Evolutionary conservation across 257 asterid genomes (phyloP).

Genomic region (Solanum sejunctum): DNA sequence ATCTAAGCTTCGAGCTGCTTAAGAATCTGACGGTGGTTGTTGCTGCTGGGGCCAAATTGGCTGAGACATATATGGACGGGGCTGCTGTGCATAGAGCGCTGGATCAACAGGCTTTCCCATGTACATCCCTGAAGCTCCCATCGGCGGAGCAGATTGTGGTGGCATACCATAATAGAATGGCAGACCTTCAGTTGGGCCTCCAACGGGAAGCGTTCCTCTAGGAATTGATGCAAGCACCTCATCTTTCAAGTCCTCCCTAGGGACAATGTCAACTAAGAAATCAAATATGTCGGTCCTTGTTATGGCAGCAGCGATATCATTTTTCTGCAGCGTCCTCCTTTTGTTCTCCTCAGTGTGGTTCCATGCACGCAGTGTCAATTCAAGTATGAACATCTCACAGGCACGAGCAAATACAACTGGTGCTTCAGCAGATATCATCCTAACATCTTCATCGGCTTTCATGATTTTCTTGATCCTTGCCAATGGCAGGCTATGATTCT

Average conservation of each 20-base stretch:
- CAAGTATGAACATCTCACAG: constrained; percentile 98
- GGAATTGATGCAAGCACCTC: constrained; percentile 93
- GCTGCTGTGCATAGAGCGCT: constrained; percentile 61
- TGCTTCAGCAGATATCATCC: constrained; percentile 97
- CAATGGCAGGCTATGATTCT: constrained; percentile 89
- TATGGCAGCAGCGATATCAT: constrained; percentile 94
- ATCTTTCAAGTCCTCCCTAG: constrained; percentile 89
- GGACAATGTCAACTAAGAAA: constrained; percentile 92
- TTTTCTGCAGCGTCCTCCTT: constrained; percentile 91
- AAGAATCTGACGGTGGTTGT: constrained; percentile 68
- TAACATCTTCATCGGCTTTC: constrained; percentile 93
- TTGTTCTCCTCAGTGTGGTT: constrained; percentile 95
- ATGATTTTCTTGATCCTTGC: constrained; percentile 95
- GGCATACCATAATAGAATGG: constrained; percentile 77
- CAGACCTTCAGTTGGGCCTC: constrained; percentile 67
- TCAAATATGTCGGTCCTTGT: constrained; percentile 94
- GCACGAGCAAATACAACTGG: constrained; percentile 93
- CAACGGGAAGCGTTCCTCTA: constrained; percentile 72
- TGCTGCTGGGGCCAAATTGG: constrained; percentile 81
- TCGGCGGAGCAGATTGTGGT: constrained; percentile 46
- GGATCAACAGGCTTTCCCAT: constrained; percentile 88
- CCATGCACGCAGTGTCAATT: constrained; percentile 86
- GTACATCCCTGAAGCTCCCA: constrained; percentile 63
- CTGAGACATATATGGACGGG: constrained; percentile 78
- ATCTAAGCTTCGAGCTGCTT: constrained; percentile 18